Evolutionary conservation across 345 rosid genomes (phyloP).

Genomic region (Euphorbia lathyris): DNA sequence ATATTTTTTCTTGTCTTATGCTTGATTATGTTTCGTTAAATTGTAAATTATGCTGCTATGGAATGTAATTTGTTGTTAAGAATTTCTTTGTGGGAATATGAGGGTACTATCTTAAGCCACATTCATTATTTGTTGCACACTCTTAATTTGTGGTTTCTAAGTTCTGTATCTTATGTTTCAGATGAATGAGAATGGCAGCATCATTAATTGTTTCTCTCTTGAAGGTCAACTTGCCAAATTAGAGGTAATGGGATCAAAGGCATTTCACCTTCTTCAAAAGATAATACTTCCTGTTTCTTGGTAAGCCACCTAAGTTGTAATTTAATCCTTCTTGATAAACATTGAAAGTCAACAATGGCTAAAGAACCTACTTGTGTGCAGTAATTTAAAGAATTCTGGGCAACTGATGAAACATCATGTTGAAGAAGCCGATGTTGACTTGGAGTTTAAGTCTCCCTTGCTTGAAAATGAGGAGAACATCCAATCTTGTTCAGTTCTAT

Average conservation of each 20-base stretch:
- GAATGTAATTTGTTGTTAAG: not conserved
- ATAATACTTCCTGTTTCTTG: slow-evolving; percentile 41
- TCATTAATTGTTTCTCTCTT: slow-evolving; percentile 54
- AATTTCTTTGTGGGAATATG: not conserved
- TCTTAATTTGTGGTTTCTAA: not conserved
- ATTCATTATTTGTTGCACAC: not conserved
- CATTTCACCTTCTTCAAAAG: slow-evolving; percentile 65
- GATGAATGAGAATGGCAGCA: slow-evolving; percentile 48
- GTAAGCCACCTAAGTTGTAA: slow-evolving; percentile 39
- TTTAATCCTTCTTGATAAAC: slow-evolving; percentile 3
- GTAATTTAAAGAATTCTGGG: slow-evolving; percentile 34
- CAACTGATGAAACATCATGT: slow-evolving; percentile 38
- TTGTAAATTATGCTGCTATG: not conserved
- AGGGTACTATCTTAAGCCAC: not conserved
- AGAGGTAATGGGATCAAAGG: slow-evolving; percentile 69
- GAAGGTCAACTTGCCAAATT: slow-evolving; percentile 81
- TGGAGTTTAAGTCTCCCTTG: slow-evolving; percentile 17
- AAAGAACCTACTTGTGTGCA: slow-evolving; percentile 31
- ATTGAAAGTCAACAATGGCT: slow-evolving; percentile 15
- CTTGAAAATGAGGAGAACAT: slow-evolving; percentile 37
- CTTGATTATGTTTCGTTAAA: not conserved
- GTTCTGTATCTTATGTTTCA: slow-evolving; percentile 29
- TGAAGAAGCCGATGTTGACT: slow-evolving; percentile 25
- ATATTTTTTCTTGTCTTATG: not conserved
- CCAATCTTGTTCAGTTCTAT: slow-evolving; percentile 39